A percentile compares a stretch with the other conserved stretches of the same genome.
These are phyloP conservation scores for Mycogone perniciosa DNA, from an alignment of 2,329 filamentous ascomycete species.

Conservation along the genomic window DNA sequence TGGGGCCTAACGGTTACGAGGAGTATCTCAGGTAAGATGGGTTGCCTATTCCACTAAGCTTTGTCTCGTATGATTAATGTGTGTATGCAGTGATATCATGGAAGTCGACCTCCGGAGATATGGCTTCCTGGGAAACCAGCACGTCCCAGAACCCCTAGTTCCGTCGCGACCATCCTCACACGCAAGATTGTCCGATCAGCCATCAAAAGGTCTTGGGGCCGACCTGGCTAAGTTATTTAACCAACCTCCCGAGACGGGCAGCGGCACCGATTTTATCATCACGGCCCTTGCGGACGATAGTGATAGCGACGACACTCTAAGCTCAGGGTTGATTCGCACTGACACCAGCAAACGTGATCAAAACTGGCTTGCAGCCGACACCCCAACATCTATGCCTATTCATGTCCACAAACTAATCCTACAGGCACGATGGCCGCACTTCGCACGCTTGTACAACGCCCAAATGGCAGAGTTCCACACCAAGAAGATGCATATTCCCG, in stretches of 20 bases:
- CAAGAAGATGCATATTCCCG: slow-evolving; percentile 95
- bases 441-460: slow-evolving; percentile 80
- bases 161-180: slow-evolving; percentile 45
- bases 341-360: slow-evolving; percentile 38
- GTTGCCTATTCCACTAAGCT: background rate
- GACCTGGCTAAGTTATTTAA: slow-evolving; percentile 88
- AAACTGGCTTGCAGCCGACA: slow-evolving; percentile 55
- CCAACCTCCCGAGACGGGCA: slow-evolving; percentile 73
- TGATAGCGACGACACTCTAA: slow-evolving; percentile 58
- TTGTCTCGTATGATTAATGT: background rate
- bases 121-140: slow-evolving; percentile 77
- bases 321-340: slow-evolving; percentile 42
- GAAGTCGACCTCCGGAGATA: slow-evolving; percentile 89
- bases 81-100: slow-evolving; percentile 64
- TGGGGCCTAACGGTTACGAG: slow-evolving; percentile 66
- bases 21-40: slow-evolving; percentile 65
- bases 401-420: slow-evolving; percentile 94
- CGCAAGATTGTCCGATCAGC: slow-evolving; percentile 42
- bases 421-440: slow-evolving; percentile 94
- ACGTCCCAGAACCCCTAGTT: slow-evolving; percentile 48
- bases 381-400: slow-evolving; percentile 71
- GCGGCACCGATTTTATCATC: slow-evolving; percentile 84
- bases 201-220: slow-evolving; percentile 66
- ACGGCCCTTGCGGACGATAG: slow-evolving; percentile 79
- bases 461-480: slow-evolving; percentile 98